phyloP scores from a whole-genome alignment of 495 filamentous ascomycete genomes.

The Xylaria bambusicola region DNA sequence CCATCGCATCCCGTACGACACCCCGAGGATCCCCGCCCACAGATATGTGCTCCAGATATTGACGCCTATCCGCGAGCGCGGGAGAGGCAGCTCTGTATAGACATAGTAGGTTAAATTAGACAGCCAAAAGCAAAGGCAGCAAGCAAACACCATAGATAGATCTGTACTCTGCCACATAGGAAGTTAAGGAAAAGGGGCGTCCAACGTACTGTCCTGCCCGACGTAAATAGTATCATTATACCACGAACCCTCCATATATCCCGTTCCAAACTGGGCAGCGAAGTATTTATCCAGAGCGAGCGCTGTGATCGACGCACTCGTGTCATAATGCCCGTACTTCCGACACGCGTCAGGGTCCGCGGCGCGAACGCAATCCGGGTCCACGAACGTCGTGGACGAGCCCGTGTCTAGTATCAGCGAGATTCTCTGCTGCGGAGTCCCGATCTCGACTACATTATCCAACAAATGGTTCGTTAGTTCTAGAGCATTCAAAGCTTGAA shows the following conservation, averaged over 20 bases:
- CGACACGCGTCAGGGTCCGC: conserved; percentile 38
- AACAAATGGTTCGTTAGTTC: too few relatives aligned
- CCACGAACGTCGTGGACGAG: conserved; percentile 49
- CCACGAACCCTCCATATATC: conserved; percentile 41
- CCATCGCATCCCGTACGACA: conserved; percentile 43
- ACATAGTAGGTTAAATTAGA: too few relatives aligned
- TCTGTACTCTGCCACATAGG: too few relatives aligned
- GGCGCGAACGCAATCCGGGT: conserved; percentile 42
- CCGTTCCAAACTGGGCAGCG: conserved; percentile 43
- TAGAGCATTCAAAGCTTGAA: too few relatives aligned
- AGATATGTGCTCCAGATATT: conserved; percentile 44
- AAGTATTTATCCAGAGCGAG: conserved; percentile 34
- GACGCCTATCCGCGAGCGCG: conserved; percentile 37
- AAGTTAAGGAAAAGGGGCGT: background rate
- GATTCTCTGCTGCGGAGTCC: conserved; percentile 44
- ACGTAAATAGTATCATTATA: conserved; percentile 43
- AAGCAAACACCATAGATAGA: too few relatives aligned
- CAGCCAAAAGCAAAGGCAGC: too few relatives aligned
- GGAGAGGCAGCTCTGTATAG: conserved; percentile 29
- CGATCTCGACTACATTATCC: conserved; percentile 39
- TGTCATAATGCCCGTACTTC: conserved; percentile 44
- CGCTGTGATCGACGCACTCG: conserved; percentile 39
- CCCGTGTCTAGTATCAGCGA: conserved; percentile 50
- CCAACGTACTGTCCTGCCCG: conserved; percentile 40
- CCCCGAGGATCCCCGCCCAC: conserved; percentile 44